Evolutionary conservation across 768 basidiomycete genomes (phyloP), one percentile per base, ranked within the genome.

Genomic region (Xerocomellus amylosporus): DNA sequence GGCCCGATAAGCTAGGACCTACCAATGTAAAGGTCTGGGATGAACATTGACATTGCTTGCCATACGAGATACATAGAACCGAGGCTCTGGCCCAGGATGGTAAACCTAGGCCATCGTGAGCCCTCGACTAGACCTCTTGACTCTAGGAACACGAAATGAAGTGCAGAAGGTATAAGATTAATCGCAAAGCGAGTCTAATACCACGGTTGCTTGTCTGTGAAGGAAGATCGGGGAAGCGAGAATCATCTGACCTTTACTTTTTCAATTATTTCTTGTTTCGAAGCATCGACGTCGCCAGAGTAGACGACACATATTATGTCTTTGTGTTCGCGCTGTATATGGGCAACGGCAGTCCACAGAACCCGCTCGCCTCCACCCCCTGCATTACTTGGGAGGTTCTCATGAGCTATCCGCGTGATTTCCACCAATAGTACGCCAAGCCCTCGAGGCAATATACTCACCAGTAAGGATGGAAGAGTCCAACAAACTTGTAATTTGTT

Each of bases 401-500:
- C 71, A 74, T 76, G 67, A 78, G 71, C 60, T 8, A 38, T 48
- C 53, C 28, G 42, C 17, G 20, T 12, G 26, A 30, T 39, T 26
- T 24, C 20, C 45, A 19, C 24, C 33, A 30, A n/a, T n/a, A n/a
- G 13, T 45, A 36, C 33, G 28, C 22, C 19, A 33, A 53, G 40
- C 19, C 31, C 20, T 3, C 9, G 55, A 36, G 36, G 39, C 2
- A 43, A 17, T 41, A 6, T 14, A 65, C 83, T 73, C 63, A 94
- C 94, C 94, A 98, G 68, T 95, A 98, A 0, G 95, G 95, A 75
- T 98, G 95, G 68, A 97, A 96, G 74, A 95, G 88, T 0, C 89
- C 94, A 3, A 94, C 75, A 19, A 94, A 71, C 43, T 64, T 73
- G 45, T 55, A 55, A 5, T 54, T 46, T 30, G 15, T 57, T 8